Evolutionary conservation across 805 yeast species (phyloP).

Genomic region (Saturnispora besseyi): DNA sequence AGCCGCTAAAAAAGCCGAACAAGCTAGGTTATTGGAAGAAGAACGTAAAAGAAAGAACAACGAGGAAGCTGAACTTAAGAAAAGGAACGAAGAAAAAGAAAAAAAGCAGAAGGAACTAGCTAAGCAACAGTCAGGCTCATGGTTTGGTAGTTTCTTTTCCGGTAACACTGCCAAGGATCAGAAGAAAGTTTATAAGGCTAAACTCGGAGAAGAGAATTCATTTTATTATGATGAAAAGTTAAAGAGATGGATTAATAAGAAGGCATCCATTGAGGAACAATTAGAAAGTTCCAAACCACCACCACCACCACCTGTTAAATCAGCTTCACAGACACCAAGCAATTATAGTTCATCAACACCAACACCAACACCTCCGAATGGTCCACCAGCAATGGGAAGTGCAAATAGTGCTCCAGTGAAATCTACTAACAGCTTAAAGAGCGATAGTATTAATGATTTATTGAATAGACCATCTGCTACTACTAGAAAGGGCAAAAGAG

Average conservation of each 20-base stretch:
- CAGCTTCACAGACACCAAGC: background rate
- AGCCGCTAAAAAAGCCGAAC: conserved; percentile 26
- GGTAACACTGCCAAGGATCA: conserved; percentile 48
- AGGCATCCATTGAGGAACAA: conserved; percentile 58
- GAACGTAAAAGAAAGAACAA: conserved; percentile 22
- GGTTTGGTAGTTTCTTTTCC: conserved; percentile 59
- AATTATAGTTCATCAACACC: background rate
- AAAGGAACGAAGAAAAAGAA: conserved; percentile 13
- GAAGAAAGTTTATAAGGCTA: conserved; percentile 65
- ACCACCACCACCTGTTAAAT: conserved; percentile 46
- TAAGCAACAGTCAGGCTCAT: conserved; percentile 20
- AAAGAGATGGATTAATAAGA: conserved; percentile 78
- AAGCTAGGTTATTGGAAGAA: conserved; percentile 28
- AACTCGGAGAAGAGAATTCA: conserved; percentile 68
- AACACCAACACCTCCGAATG: conserved; percentile 16
- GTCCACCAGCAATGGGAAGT: conserved; percentile 3
- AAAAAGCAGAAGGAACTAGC: background rate
- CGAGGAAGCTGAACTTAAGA: conserved; percentile 13
- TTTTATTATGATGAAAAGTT: conserved; percentile 77
- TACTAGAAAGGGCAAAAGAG: conserved; percentile 38
- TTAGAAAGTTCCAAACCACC: conserved; percentile 47
- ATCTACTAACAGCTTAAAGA: conserved; percentile 9
- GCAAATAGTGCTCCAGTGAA: background rate
- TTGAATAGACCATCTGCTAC: conserved; percentile 23
- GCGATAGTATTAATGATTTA: conserved; percentile 24